Percentiles rank a stretch among this genome's conserved stretches.
Evolutionary conservation across 108 stramenopile genomes (phyloP).

Genomic region (Pinguiococcus pyrenoidosus): DNA sequence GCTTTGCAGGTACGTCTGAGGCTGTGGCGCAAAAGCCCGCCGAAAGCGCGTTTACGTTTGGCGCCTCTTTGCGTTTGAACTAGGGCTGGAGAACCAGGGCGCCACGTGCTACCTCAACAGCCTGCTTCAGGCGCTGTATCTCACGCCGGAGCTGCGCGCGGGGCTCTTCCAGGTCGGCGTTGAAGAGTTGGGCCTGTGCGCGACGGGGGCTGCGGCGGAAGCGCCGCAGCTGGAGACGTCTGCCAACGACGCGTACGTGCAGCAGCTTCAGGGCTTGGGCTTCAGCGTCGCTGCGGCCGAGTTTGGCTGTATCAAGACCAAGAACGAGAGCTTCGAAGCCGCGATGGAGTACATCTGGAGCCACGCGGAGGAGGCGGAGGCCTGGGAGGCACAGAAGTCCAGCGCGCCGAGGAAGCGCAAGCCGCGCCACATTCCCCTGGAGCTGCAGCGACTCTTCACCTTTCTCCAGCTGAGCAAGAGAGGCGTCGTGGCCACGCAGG

Average conservation of each 20-base stretch:
- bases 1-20: no score
- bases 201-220: no score
- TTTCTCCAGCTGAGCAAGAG: constrained; percentile 14
- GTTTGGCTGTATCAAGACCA: no score
- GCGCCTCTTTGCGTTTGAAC: no score
- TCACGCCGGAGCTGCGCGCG: constrained; percentile 36
- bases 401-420: constrained; percentile 5
- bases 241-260: no score
- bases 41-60: no score
- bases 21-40: no score
- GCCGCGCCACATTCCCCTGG: constrained; percentile 22
- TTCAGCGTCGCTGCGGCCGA: no score
- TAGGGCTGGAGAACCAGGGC: constrained; percentile 1
- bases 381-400: no score
- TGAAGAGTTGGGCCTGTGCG: constrained; percentile 27
- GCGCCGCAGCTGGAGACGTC: no score
- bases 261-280: no score
- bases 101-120: constrained; percentile 22
- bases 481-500: not conserved
- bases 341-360: not conserved
- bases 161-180: constrained; percentile 33
- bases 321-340: not conserved
- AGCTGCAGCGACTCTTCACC: constrained; percentile 30
- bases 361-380: not conserved
- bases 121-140: constrained; percentile 27